Evolutionary conservation across 805 yeast species (phyloP), one percentile per base, ranked within the genome.

Genomic region (Limtongia smithiae): DNA sequence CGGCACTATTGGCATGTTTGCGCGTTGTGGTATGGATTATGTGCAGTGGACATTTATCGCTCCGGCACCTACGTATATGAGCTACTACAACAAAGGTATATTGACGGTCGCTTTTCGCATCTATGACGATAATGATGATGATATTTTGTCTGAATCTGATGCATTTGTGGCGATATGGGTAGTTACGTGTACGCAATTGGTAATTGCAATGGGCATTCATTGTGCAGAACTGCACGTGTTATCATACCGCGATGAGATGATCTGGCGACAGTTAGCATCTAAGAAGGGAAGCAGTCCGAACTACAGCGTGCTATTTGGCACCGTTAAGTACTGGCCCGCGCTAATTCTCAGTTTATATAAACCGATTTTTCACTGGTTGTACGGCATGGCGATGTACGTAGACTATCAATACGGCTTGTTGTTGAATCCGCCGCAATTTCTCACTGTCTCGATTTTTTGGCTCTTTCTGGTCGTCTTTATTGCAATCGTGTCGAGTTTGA

Each of bases 351-450:
- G 20, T 6, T 1, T 41, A 12, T 34, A 15, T n/a, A 41, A 41
- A n/a, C 30, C 37, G 5, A 17, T 34, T 6, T n/a, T 41, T 21
- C 44, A 41, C 32, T 41, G 44, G 44, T 22, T 41, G 31, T 42
- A 34, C 18, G 39, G 46, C 21, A 27, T 34, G 39, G 35, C 46
- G 15, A 14, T 42, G 24, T 33, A 22, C 15, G 17, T 25, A 30
- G 18, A 34, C 33, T 21, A 12, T 7, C 12, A 20, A 5, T 15
- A 15, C 15, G 37, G 36, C 14, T 17, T 33, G 11, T 21, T 41
- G 27, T 27, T 41, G 28, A 31, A 30, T 21, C 2, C 22, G 24
- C 39, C 46, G 18, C 46, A 42, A 24, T 22, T 24, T 17, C 30
- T 33, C 11, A 24, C n/a, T 14, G 22, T 42, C 8, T 34, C 27